Evolutionary conservation across 2,329 filamentous ascomycete genomes (phyloP).

Genomic region (Penicillium sp.): DNA sequence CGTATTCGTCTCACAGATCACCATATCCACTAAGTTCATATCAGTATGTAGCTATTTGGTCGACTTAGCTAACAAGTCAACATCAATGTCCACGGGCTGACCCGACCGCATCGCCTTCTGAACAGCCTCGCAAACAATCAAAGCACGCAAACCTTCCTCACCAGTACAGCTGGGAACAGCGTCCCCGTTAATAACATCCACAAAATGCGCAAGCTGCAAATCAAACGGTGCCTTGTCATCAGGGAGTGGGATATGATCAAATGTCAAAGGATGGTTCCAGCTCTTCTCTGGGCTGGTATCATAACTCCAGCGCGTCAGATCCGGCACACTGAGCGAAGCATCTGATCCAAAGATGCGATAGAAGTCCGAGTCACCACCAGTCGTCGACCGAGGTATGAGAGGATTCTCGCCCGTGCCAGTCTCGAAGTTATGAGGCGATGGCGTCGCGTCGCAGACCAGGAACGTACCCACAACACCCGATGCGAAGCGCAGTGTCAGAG

Average conservation of each 20-base stretch:
- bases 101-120: constrained; percentile 45
- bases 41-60: background rate
- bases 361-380: constrained; percentile 41
- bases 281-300: constrained; percentile 38
- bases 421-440: constrained; percentile 57
- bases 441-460: constrained; percentile 53
- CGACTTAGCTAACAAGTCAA: constrained; percentile 14
- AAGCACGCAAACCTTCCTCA: constrained; percentile 51
- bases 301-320: constrained; percentile 54
- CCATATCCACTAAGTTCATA: background rate
- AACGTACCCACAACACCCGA: constrained; percentile 59
- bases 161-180: constrained; percentile 50
- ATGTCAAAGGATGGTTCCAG: constrained; percentile 43
- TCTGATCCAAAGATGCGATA: constrained; percentile 58
- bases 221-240: constrained; percentile 51
- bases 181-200: constrained; percentile 47
- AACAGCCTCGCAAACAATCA: constrained; percentile 55
- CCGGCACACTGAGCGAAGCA: constrained; percentile 54
- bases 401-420: constrained; percentile 60
- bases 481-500: constrained; percentile 54
- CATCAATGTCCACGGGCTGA: constrained; percentile 34
- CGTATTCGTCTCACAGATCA: background rate
- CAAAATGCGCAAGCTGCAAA: constrained; percentile 53
- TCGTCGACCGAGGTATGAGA: constrained; percentile 43
- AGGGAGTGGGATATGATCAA: constrained; percentile 32